Evolutionary conservation across 1,284 basidiomycete species (phyloP), one percentile per base, ranked within the genome.

Genomic region (Sporisorium reilianum): DNA sequence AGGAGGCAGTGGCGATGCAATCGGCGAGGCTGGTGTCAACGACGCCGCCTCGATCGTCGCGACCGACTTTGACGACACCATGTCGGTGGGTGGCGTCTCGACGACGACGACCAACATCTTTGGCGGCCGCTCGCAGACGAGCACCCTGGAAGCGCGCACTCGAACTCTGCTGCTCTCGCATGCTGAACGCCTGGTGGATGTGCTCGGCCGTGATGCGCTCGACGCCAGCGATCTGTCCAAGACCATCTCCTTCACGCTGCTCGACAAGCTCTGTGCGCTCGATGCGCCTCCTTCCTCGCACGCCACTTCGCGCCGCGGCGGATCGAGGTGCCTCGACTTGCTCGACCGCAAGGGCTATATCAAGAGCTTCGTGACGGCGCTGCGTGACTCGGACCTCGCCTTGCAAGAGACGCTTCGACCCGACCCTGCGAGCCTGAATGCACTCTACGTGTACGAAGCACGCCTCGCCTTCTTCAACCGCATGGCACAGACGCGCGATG

Each of bases 201-300:
- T 90, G n/a, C 87, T 97, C 28, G 91, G 93, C 38, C 89, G 93
- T 20, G 96, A 99, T 82, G 95, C 94, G 0, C 92, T 95, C 63
- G 95, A 97, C 78, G 95, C 94, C 11, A 90, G 92, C 30, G 95
- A 97, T 83, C 93, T 98, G 0, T 97, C 95, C 95, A 93, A 95
- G 86, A 96, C 95, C 20, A 90, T 95, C 28, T 92, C 93, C 20
- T 96, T 95, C 82, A 92, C 93, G 86, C 87, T 93, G 6, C 87
- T 96, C 53, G 92, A 95, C 83, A 89, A 91, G 12, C 87, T 95
- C 11, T 88, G 91, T 36, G 74, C 78, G 5, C 77, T 85, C 18
- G 81, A 85, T 44, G 63, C 32, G 4, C 61, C 62, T 12, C 30
- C 68, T 23, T 70, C 70, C 75, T 45, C 54, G 36, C 52, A 73